A percentile compares a stretch with the other conserved stretches of the same genome.
These are phyloP conservation scores for Leccinum disarticulatum DNA, from an alignment of 768 basidiomycete species.

Conservation along the genomic window DNA sequence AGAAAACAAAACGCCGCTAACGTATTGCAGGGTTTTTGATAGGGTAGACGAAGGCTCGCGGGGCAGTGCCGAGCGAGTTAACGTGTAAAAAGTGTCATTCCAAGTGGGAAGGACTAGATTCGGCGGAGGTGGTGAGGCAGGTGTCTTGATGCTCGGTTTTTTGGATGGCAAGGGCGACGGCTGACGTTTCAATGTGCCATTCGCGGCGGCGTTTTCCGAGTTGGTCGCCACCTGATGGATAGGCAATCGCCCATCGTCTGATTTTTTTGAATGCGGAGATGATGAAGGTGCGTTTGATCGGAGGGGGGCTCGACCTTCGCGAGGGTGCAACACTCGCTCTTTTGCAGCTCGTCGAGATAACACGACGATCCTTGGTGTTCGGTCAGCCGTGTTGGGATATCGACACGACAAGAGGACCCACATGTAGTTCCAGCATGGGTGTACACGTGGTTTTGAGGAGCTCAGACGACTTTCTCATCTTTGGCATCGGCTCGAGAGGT, in stretches of 20 bases:
- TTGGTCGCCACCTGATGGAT: slow-evolving; percentile 20
- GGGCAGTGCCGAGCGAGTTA: slow-evolving; percentile 61
- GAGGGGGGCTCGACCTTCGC: slow-evolving; percentile 11
- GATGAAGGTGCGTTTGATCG: slow-evolving; percentile 14
- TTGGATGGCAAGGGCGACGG: slow-evolving; percentile 49
- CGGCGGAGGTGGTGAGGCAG: slow-evolving; percentile 45
- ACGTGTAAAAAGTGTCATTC: slow-evolving; percentile 75
- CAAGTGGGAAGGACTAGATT: slow-evolving; percentile 91
- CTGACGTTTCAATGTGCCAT: slow-evolving; percentile 29
- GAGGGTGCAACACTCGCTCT: slow-evolving; percentile 2
- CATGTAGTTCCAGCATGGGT: slow-evolving; percentile 16
- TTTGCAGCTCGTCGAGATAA: slow-evolving; percentile 4
- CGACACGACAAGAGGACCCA: slow-evolving; percentile 15
- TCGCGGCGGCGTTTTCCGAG: slow-evolving; percentile 36
- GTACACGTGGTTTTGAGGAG: slow-evolving; percentile 5
- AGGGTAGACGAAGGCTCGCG: slow-evolving; percentile 37
- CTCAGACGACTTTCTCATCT: slow-evolving; percentile 12
- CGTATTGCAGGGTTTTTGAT: slow-evolving; percentile 60
- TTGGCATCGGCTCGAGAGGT: slow-evolving; percentile 15
- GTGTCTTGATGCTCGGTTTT: slow-evolving; percentile 35
- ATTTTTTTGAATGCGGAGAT: slow-evolving; percentile 15
- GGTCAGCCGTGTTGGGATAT: slow-evolving; percentile 10
- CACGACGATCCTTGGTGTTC: slow-evolving; percentile 16
- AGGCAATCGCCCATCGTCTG: slow-evolving; percentile 20
- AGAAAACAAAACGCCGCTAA: slow-evolving; percentile 63